Evolutionary conservation across 345 rosid genomes (phyloP).

Genomic region (Kandelia obovata): DNA sequence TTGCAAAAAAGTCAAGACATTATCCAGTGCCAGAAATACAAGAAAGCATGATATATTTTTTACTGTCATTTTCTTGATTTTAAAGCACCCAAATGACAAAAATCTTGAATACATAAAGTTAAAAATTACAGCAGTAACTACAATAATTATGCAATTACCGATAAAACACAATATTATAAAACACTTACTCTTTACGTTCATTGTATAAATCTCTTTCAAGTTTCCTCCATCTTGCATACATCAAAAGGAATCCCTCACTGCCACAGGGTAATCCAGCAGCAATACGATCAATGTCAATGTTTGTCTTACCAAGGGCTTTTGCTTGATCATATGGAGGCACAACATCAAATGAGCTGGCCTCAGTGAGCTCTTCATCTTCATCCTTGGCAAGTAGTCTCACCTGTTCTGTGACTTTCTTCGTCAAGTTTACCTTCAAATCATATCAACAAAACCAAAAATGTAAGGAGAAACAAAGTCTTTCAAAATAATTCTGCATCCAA

Average conservation of each 20-base stretch:
- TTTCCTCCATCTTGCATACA: constrained; percentile 99
- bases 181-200: constrained; percentile 87
- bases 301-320: constrained; percentile 95
- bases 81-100: too few species aligned
- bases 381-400: constrained; percentile 83
- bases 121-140: background rate
- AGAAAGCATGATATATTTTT: too few species aligned
- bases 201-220: constrained; percentile 95
- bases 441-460: constrained; percentile 6
- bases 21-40: too few species aligned
- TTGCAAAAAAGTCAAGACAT: too few species aligned
- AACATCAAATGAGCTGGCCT: constrained; percentile 59
- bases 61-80: too few species aligned
- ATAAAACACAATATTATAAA: constrained; percentile 15
- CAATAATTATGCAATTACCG: constrained; percentile 1
- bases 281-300: constrained; percentile 92
- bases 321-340: constrained; percentile 97
- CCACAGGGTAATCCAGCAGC: constrained; percentile 99
- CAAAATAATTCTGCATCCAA: background rate
- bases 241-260: constrained; percentile 95
- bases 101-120: background rate
- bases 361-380: constrained; percentile 77
- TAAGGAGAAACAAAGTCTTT: background rate
- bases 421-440: constrained; percentile 59
- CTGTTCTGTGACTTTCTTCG: constrained; percentile 93